Evolutionary conservation across 2,329 filamentous ascomycete genomes (phyloP).

Genomic region (Xylaria sp.): DNA sequence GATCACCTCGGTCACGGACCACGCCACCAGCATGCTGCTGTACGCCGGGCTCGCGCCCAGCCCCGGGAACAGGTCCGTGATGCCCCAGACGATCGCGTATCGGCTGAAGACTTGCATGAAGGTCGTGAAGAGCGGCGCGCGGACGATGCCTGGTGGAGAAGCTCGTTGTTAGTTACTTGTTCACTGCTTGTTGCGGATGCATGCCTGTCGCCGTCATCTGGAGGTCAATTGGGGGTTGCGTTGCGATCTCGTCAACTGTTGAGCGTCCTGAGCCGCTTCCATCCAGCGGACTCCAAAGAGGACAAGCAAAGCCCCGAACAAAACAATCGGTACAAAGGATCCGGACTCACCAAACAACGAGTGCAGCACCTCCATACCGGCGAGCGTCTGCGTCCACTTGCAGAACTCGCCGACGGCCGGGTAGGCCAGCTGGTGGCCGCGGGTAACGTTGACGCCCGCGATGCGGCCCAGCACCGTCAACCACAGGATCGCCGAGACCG

Average conservation of each 20-base stretch:
- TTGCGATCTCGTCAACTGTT: neutral
- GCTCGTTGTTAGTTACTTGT: conserved; percentile 24
- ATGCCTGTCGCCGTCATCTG: neutral
- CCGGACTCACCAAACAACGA: conserved; percentile 72
- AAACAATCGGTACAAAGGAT: neutral
- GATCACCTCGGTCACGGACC: conserved; percentile 91
- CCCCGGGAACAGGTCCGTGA: conserved; percentile 78
- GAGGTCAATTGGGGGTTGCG: neutral
- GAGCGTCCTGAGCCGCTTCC: neutral
- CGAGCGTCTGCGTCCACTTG: conserved; percentile 84
- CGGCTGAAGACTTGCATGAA: conserved; percentile 89
- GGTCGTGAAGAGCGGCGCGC: conserved; percentile 86
- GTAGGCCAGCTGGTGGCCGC: conserved; percentile 69
- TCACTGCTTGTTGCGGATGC: neutral
- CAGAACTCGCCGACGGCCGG: conserved; percentile 71
- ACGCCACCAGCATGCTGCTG: conserved; percentile 83
- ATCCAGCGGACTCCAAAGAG: neutral
- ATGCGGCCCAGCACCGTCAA: conserved; percentile 77
- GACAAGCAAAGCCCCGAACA: neutral
- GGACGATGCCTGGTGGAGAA: conserved; percentile 74
- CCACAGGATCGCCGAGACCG: conserved; percentile 81
- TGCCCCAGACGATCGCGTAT: conserved; percentile 87
- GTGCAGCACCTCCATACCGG: conserved; percentile 85
- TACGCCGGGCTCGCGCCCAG: conserved; percentile 68
- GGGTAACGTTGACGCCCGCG: conserved; percentile 61